Evolutionary conservation across 2,329 filamentous ascomycete genomes (phyloP).

Genomic region (Coniochaeta sp.): DNA sequence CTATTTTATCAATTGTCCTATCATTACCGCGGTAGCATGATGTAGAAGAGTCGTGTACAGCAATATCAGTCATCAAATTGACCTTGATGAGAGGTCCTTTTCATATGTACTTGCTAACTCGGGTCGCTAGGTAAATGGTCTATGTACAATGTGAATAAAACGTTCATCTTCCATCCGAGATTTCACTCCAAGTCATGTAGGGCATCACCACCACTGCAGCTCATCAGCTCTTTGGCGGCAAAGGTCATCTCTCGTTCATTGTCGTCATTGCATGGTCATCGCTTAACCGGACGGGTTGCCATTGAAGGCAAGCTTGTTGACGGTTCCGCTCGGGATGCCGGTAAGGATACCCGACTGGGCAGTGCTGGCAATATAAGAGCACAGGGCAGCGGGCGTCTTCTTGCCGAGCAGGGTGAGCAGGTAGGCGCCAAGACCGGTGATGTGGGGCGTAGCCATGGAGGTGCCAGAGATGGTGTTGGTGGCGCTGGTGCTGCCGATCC

Average conservation of each 20-base stretch:
- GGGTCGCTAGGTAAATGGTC: no score
- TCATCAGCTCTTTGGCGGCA: background rate
- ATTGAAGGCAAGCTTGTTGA: slow-evolving; percentile 50
- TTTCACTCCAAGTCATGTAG: no score
- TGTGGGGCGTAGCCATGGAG: slow-evolving; percentile 26
- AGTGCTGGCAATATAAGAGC: slow-evolving; percentile 34
- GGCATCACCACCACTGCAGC: background rate
- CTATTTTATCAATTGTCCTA: no score
- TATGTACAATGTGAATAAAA: no score
- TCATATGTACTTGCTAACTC: no score
- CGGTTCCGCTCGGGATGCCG: slow-evolving; percentile 31
- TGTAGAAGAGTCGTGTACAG: no score
- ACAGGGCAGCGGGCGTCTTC: slow-evolving; percentile 36
- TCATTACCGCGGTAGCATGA: no score
- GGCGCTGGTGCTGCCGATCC: slow-evolving; percentile 31
- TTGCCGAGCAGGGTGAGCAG: slow-evolving; percentile 34
- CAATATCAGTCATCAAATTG: no score
- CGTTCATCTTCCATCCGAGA: no score
- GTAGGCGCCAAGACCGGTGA: slow-evolving; percentile 28
- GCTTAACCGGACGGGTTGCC: slow-evolving; percentile 26
- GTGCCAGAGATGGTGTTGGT: slow-evolving; percentile 40
- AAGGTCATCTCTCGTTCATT: background rate
- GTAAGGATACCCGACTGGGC: slow-evolving; percentile 31
- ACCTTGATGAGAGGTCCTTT: no score
- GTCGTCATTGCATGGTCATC: background rate